Evolutionary conservation across 306 rosid species (phyloP).

Genomic region (Parietaria judaica): DNA sequence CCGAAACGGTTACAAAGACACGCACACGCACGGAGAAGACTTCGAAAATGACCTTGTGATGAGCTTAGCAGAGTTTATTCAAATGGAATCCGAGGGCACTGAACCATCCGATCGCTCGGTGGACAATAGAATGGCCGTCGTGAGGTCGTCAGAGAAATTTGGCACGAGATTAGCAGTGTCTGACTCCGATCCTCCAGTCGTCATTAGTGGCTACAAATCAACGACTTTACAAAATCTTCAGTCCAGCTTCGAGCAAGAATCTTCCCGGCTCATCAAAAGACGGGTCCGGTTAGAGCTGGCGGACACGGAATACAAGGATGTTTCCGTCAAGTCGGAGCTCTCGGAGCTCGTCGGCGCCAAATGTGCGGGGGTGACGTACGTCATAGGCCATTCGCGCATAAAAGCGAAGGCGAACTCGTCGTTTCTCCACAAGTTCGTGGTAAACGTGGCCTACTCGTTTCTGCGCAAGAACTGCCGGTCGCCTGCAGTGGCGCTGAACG

Average conservation of each 20-base stretch:
- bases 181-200: conserved; percentile 31
- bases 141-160: conserved; percentile 70
- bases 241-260: conserved; percentile 67
- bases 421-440: conserved; percentile 47
- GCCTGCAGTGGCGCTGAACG: conserved; percentile 68
- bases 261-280: conserved; percentile 48
- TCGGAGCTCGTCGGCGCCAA: conserved; percentile 78
- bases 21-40: conserved; percentile 46
- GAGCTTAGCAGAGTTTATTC: conserved; percentile 91
- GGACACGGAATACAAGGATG: conserved; percentile 51
- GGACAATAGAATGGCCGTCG: conserved; percentile 81
- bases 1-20: conserved; percentile 80
- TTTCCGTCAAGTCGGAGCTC: conserved; percentile 66
- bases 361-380: conserved; percentile 71
- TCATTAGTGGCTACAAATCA: conserved; percentile 56
- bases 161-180: conserved; percentile 60
- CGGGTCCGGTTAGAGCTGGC: conserved; percentile 42
- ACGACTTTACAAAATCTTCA: conserved; percentile 52
- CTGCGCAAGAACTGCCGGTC: conserved; percentile 80
- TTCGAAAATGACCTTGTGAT: conserved; percentile 81
- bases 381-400: conserved; percentile 67
- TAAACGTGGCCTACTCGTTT: conserved; percentile 65
- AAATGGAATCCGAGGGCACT: conserved; percentile 80
- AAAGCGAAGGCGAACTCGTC: conserved; percentile 71
- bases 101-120: conserved; percentile 44